Percentiles rank a stretch among this genome's conserved stretches.
phyloP scores from a whole-genome alignment of 2,329 filamentous ascomycete genomes.

The Calonectria pauciramosa region DNA sequence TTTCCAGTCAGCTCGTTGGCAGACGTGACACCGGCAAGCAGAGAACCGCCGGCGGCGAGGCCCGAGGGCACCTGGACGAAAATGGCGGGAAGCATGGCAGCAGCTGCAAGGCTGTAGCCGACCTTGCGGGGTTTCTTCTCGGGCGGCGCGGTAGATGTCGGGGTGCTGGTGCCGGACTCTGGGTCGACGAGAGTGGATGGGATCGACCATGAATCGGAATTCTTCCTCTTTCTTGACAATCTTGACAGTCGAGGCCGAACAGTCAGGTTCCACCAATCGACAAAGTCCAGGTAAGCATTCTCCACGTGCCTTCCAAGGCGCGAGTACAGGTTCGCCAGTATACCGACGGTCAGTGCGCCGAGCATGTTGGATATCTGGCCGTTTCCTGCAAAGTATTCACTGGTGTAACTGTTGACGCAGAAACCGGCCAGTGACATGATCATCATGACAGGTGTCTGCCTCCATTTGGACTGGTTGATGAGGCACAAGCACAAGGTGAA shows the following conservation, averaged over 20 bases:
- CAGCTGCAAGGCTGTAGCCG: conserved; percentile 84
- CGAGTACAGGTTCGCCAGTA: conserved; percentile 84
- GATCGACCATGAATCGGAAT: conserved; percentile 48
- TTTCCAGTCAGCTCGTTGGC: conserved; percentile 68
- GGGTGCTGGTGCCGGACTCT: conserved; percentile 48
- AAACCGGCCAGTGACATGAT: conserved; percentile 81
- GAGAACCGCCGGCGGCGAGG: conserved; percentile 71
- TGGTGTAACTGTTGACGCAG: conserved; percentile 80
- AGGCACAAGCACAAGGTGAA: conserved; percentile 83
- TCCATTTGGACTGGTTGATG: conserved; percentile 87
- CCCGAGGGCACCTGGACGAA: conserved; percentile 78
- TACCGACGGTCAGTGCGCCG: conserved; percentile 81
- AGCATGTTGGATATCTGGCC: conserved; percentile 83
- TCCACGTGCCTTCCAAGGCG: conserved; percentile 72
- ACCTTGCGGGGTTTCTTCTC: conserved; percentile 58
- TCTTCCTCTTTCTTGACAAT: conserved; percentile 39
- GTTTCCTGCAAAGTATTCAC: conserved; percentile 75
- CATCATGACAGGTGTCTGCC: conserved; percentile 82
- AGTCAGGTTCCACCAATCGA: conserved; percentile 63
- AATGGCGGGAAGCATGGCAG: conserved; percentile 88
- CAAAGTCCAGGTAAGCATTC: conserved; percentile 65
- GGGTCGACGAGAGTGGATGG: conserved; percentile 48
- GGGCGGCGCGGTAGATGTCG: conserved; percentile 35
- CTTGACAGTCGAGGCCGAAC: conserved; percentile 54
- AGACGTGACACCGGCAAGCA: conserved; percentile 69